Percentiles rank a stretch among this genome's conserved stretches.
These are phyloP conservation scores for Jasminum sambac DNA, from an alignment of 257 asterid genomes.

Conservation along the genomic window DNA sequence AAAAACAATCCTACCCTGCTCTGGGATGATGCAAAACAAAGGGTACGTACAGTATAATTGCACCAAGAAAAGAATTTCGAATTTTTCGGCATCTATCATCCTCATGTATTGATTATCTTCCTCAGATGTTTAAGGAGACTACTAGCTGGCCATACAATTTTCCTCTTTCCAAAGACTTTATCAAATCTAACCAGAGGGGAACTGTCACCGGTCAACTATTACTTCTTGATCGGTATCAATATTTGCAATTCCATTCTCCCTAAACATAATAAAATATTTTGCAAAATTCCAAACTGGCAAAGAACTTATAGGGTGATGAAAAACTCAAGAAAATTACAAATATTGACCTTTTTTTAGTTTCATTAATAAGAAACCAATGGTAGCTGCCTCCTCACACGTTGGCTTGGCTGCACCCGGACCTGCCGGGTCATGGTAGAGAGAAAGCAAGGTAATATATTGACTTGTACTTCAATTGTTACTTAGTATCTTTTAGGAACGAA, in stretches of 20 bases:
- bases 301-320: background rate
- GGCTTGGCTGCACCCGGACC: slow-evolving; percentile 62
- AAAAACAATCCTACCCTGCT: slow-evolving; percentile 42
- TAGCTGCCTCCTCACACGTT: slow-evolving; percentile 49
- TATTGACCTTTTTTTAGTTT: slow-evolving; percentile 31
- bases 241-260: background rate
- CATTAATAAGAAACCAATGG: slow-evolving; percentile 20
- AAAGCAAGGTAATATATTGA: slow-evolving; percentile 50
- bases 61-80: too few species aligned
- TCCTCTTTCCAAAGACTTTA: slow-evolving; percentile 47
- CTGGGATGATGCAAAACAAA: slow-evolving; percentile 61
- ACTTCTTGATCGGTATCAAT: slow-evolving; percentile 49
- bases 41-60: slow-evolving; percentile 29
- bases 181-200: slow-evolving; percentile 54
- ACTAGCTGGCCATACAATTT: slow-evolving; percentile 65
- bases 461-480: background rate
- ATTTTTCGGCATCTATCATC: too few species aligned
- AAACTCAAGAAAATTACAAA: background rate
- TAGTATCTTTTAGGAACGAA: too few species aligned
- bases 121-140: slow-evolving; percentile 56
- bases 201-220: slow-evolving; percentile 45
- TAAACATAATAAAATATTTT: background rate
- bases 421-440: slow-evolving; percentile 74
- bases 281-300: too few species aligned
- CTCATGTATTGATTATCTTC: background rate